Evolutionary conservation across 441 rosid species (phyloP).

Genomic region (Omphalea diandra): DNA sequence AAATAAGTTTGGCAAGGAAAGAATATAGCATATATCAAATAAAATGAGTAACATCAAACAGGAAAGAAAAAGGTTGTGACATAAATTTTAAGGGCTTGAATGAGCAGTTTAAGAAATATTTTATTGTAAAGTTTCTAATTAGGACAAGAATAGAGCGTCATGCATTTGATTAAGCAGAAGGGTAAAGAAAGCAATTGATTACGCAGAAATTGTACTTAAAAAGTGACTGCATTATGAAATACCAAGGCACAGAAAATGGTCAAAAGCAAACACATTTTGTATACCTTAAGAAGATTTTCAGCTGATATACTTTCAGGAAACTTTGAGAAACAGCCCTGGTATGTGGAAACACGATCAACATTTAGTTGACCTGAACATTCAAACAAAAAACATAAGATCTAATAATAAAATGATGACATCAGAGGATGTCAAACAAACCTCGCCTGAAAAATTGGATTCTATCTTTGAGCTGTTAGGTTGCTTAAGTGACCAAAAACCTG

Average conservation of each 20-base stretch:
- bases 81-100: constrained; percentile 8
- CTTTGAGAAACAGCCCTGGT: constrained; percentile 43
- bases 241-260: background rate
- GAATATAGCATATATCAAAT: background rate
- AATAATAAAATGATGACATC: constrained; percentile 8
- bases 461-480: constrained; percentile 28
- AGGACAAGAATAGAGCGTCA: too few relatives aligned
- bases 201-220: background rate
- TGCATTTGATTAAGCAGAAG: too few relatives aligned
- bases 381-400: constrained; percentile 1
- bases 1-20: background rate
- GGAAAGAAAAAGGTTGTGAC: background rate
- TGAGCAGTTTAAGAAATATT: background rate
- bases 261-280: background rate
- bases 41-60: background rate
- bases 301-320: constrained; percentile 52
- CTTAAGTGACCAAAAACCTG: constrained; percentile 67
- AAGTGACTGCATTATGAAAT: background rate
- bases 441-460: constrained; percentile 27
- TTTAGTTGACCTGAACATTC: constrained; percentile 17
- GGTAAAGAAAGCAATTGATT: too few relatives aligned
- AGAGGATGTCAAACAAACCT: constrained; percentile 48
- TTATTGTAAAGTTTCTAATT: background rate
- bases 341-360: constrained; percentile 22
- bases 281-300: constrained; percentile 92